Conservation (phyloP, 2,329 filamentous ascomycete genomes). For the Botrytis sinoallii region DNA sequence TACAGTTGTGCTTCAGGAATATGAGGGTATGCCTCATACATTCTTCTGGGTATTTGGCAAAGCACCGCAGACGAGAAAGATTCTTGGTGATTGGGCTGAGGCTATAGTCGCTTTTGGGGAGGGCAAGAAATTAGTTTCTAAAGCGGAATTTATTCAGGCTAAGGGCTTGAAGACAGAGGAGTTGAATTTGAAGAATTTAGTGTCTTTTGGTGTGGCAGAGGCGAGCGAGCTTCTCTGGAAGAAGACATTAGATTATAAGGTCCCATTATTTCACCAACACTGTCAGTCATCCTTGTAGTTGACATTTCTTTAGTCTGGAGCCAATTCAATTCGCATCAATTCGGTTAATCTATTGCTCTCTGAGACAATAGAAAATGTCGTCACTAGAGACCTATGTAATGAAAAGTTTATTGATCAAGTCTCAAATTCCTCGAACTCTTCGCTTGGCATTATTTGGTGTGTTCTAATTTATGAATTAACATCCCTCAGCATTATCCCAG, state of each 20-base stretch:
- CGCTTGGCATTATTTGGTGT: neutral
- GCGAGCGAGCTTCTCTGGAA: neutral
- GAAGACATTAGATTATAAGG: neutral
- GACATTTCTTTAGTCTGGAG: neutral
- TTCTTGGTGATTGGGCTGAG: neutral
- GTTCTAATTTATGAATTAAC: neutral
- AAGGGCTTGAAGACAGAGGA: neutral
- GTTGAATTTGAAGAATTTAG: neutral
- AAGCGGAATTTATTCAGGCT: neutral
- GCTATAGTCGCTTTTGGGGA: neutral
- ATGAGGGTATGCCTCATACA: slow-evolving; percentile 11
- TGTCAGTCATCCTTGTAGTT: neutral
- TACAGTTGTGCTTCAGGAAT: neutral
- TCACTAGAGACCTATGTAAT: neutral
- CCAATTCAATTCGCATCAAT: neutral
- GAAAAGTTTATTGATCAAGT: neutral
- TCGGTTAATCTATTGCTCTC: neutral
- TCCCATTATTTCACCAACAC: neutral
- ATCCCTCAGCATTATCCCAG: neutral
- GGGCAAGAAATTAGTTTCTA: neutral
- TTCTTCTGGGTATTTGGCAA: slow-evolving; percentile 1
- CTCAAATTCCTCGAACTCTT: neutral
- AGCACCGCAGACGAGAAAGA: neutral
- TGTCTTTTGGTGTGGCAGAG: neutral
- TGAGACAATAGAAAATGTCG: neutral